Percentiles rank a stretch among this genome's conserved stretches.
Conservation (phyloP, 1,284 basidiomycete genomes). For the Volvariella surrecta region DNA sequence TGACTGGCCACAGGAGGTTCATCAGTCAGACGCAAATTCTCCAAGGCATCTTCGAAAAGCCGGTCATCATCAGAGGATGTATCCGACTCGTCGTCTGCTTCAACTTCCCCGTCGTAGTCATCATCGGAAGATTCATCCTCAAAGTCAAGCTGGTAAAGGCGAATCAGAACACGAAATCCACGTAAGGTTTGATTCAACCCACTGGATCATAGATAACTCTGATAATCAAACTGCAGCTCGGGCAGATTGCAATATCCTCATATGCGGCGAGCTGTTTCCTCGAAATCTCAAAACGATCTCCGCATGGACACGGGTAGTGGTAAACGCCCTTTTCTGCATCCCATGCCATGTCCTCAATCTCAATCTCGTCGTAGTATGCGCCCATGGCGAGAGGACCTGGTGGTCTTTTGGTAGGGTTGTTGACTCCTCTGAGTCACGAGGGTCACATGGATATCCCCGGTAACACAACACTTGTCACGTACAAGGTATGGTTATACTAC, state of each 20-base stretch:
- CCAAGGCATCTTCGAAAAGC: constrained; percentile 55
- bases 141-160: constrained; percentile 50
- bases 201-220: constrained; percentile 95
- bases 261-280: constrained; percentile 80
- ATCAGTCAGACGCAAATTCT: constrained; percentile 43
- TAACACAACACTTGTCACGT: no score
- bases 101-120: constrained; percentile 35
- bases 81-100: constrained; percentile 33
- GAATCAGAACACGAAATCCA: constrained; percentile 3
- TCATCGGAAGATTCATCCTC: constrained; percentile 54
- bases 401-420: no score
- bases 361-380: constrained; percentile 86
- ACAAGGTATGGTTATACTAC: no score
- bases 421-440: no score
- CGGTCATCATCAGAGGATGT: constrained; percentile 34
- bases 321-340: constrained; percentile 77
- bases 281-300: constrained; percentile 96
- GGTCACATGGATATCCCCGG: no score
- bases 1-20: constrained; percentile 12
- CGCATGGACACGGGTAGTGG: constrained; percentile 98
- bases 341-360: constrained; percentile 96
- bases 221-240: constrained; percentile 91
- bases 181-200: constrained; percentile 23
- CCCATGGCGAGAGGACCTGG: constrained; percentile 38
- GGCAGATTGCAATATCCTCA: constrained; percentile 96